Conservation (phyloP, 208 protist species). For the Acanthamoeba divionensis region DNA sequence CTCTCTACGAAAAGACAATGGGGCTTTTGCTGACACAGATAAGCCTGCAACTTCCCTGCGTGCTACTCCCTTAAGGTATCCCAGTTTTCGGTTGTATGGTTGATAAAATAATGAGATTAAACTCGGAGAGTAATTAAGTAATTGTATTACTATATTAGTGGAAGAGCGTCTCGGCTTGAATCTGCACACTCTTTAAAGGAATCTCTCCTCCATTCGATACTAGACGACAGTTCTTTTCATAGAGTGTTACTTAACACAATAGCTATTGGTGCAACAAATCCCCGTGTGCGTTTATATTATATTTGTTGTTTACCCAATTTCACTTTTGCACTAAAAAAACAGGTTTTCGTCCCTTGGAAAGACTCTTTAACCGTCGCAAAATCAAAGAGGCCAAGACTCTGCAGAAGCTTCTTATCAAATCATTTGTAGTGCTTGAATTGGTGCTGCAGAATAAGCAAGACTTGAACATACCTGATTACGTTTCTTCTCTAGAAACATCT, state of each 20-base stretch:
- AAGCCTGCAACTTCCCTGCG: not conserved
- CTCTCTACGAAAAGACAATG: not conserved
- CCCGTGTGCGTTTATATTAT: not conserved
- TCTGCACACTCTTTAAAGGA: not conserved
- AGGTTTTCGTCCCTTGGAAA: not conserved
- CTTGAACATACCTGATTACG: not conserved
- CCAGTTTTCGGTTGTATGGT: not conserved
- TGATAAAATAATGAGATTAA: too few relatives aligned
- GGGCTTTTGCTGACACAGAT: not conserved
- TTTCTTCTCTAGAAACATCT: not conserved
- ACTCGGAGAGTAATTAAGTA: too few relatives aligned
- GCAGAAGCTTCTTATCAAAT: not conserved
- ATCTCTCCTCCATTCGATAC: not conserved
- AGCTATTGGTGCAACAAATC: not conserved
- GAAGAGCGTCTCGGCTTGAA: not conserved
- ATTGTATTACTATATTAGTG: not conserved
- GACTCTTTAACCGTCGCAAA: not conserved
- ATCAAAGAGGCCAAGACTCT: not conserved
- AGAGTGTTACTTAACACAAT: not conserved
- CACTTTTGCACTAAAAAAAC: not conserved
- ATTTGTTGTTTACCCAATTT: not conserved
- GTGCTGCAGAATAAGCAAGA: slow-evolving; percentile 1
- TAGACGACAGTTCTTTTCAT: slow-evolving; percentile 9
- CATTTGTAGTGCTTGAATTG: not conserved
- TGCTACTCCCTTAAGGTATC: not conserved